Conservation (phyloP, 148 eudicot species). For the Rhododendron molle region DNA sequence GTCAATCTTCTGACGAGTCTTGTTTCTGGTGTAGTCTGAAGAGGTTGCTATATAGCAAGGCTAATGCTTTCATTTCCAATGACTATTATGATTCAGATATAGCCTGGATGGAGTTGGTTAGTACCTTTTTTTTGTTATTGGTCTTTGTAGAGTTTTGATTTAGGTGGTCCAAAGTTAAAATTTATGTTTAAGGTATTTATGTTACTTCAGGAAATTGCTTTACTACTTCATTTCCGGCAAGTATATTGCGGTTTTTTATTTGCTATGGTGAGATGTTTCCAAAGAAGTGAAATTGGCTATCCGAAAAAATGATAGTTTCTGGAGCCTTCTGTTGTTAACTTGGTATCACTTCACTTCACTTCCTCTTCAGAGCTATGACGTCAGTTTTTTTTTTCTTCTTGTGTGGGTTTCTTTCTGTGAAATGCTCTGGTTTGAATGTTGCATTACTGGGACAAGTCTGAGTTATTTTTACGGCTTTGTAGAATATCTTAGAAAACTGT, state of each 20-base stretch:
- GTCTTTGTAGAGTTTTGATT: background rate
- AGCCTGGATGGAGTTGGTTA: constrained; percentile 99
- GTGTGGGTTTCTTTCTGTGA: background rate
- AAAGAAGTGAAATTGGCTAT: background rate
- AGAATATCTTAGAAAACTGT: background rate
- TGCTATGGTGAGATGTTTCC: background rate
- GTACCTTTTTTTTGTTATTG: constrained; percentile 8
- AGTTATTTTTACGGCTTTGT: background rate
- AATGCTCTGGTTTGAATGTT: background rate
- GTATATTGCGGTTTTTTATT: background rate
- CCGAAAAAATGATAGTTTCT: background rate
- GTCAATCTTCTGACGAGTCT: constrained; percentile 14
- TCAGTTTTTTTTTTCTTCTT: too few relatives aligned
- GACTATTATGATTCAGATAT: constrained; percentile 96
- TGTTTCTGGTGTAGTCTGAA: constrained; percentile 58
- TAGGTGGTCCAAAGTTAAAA: background rate
- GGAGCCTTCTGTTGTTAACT: background rate
- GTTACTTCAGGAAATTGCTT: background rate
- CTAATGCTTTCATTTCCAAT: constrained; percentile 89
- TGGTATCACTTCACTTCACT: background rate
- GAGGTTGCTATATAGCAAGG: constrained; percentile 79
- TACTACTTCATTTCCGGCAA: background rate
- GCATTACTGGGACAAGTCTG: background rate
- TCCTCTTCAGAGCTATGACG: background rate
- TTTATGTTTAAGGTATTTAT: background rate